Conservation (phyloP, 495 filamentous ascomycete genomes). For the Astrothelium macrocarpum region DNA sequence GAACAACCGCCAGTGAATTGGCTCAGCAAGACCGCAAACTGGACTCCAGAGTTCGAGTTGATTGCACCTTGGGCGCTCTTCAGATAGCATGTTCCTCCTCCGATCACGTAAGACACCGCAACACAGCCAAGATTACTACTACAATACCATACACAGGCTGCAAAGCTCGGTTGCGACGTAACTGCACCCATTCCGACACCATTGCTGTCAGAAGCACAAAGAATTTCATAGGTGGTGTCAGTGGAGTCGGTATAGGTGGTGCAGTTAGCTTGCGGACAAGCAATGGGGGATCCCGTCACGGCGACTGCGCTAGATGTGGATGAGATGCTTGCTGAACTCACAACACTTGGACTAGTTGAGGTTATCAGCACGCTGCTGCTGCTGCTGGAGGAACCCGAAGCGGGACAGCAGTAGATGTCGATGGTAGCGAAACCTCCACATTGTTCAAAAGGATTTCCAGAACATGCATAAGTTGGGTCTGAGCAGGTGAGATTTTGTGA, state of each 20-base stretch:
- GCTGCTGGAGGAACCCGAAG: not conserved
- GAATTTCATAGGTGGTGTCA: not conserved
- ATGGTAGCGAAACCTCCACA: slow-evolving; percentile 8
- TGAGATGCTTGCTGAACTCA: not conserved
- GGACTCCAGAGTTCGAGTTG: not conserved
- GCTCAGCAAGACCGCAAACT: not conserved
- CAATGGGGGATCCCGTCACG: not conserved
- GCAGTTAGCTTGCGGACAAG: not conserved
- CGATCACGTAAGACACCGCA: not conserved
- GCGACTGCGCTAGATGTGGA: not conserved
- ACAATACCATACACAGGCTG: slow-evolving; percentile 1
- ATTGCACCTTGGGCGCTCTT: not conserved
- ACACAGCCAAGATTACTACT: not conserved
- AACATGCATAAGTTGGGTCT: slow-evolving; percentile 3
- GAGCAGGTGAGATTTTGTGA: slow-evolving; percentile 5
- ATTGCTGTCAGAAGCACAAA: not conserved
- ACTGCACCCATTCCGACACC: not conserved
- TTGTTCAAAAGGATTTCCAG: slow-evolving; percentile 3
- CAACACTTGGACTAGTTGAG: not conserved
- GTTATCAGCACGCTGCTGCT: slow-evolving; percentile 6
- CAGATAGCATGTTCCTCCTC: not conserved
- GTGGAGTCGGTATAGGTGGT: not conserved
- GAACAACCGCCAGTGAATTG: not conserved
- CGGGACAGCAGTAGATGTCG: not conserved
- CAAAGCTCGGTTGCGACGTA: not conserved